Evolutionary conservation across 2,329 filamentous ascomycete genomes (phyloP), one percentile per base, ranked within the genome.

Genomic region (Nemania sp.): DNA sequence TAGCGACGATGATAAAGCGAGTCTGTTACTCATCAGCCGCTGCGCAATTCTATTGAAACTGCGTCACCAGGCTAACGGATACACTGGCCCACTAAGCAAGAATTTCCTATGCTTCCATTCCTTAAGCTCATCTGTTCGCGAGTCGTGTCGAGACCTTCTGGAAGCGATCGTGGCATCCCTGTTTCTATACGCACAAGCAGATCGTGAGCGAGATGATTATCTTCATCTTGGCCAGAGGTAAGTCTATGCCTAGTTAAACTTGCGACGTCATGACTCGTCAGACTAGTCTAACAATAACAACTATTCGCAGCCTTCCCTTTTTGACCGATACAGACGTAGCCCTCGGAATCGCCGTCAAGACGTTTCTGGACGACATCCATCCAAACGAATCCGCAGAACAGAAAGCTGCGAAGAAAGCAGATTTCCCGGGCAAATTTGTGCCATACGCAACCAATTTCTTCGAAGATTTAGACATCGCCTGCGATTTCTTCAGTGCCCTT

Each of bases 1-100:
- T 45, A 77, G 74, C 73, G 90, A 90, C 3, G 86, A 90, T 42
- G 92, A 97, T 66, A 92, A 90, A 73, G 82, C 84, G 34, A 89
- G 89, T 70, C 87, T 92, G 46, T 83, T 95, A 57, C 83, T 99
- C 46, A 87, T 98, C 69, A 95, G 92, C 67, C 89, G 95, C 40
- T 89, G 93, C 63, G 91, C 93, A 13, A 92, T 90, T 54, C 81
- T 98, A 59, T 85, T 92, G 53, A 91, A 90, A 71, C 81, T 98
- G 63, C 86, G 88, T 34, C 95, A 99, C 74, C 85, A 91, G 68
- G 83, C 85, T 3, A 93, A 94, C 68, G 95, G 95, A 32, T 99
- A 97, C 76, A 97, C 94, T 1, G 95, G 95, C 0, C 94, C 95
- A 1, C 83, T 99, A 1, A 97, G 92, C 80, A 89, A 95, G 75